A percentile compares a stretch with the other conserved stretches of the same genome.
phyloP scores from a whole-genome alignment of 257 asterid species.

The Solanum okadae region DNA sequence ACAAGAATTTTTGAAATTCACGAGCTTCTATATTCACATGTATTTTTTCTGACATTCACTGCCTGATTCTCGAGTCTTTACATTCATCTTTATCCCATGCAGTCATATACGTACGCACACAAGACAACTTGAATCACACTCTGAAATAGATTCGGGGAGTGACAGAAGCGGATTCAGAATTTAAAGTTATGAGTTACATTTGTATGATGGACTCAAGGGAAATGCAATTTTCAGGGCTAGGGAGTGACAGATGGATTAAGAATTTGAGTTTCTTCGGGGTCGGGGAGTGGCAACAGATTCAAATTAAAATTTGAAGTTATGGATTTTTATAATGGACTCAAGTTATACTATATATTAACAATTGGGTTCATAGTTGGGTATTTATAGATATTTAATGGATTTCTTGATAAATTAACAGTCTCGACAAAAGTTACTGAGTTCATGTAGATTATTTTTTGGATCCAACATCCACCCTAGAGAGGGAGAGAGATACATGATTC shows the following conservation, averaged over 20 bases:
- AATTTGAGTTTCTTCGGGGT: background rate
- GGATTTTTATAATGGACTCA: background rate
- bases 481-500: background rate
- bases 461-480: background rate
- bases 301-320: background rate
- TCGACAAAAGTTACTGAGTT: background rate
- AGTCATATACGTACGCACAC: background rate
- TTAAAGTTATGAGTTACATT: background rate
- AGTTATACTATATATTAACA: background rate
- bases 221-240: background rate
- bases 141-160: background rate
- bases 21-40: constrained; percentile 53
- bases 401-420: background rate
- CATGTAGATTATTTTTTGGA: background rate
- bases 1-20: constrained; percentile 23
- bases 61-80: constrained; percentile 13
- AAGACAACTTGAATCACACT: background rate
- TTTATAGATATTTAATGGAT: background rate
- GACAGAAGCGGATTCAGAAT: background rate
- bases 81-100: constrained; percentile 40
- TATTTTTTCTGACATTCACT: constrained; percentile 36
- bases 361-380: background rate
- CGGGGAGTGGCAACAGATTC: background rate
- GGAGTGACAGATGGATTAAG: background rate
- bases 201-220: background rate